Evolutionary conservation across 176 grass and related monocot genomes (phyloP), one percentile per base, ranked within the genome.

Genomic region (Oryza meridionalis): DNA sequence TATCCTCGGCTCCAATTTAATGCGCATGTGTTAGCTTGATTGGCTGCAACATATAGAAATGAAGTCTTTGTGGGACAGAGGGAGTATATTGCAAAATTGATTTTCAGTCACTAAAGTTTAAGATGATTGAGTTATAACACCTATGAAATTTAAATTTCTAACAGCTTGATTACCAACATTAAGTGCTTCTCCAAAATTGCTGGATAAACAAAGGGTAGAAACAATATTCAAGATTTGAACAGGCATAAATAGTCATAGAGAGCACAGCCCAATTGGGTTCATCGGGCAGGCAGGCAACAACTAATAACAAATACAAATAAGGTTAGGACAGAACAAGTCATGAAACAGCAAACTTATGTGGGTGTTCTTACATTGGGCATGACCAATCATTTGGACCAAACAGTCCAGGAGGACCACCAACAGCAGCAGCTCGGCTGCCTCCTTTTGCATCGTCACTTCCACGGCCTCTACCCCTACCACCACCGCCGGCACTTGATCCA

Each of bases 371-470:
- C 93, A 98, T 98, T 51, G 93, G 93, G 82, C 96, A 98, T 37
- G 96, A 3, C 96, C 93, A 98, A 79, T 98, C 96, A 90, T 98
- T 98, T 64, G 96, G 96, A 67, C 96, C 96, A 89, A 98, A 98
- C 49, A 98, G 86, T 6, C 96, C 96, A 51, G 96, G 90, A 69
- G 96, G 91, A 85, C 91, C 96, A 84, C 89, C 81, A 86, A 71
- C 89, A 84, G 92, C 62, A 88, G 62, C 75, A 88, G 90, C 70
- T 47, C 50, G 83, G 46, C 79, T 66, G 46, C 33, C 77, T 91
- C 87, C 90, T 69, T 26, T 83, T 77, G 76, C 67, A 27, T 86
- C 90, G 45, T 65, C 66, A 0, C 43, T 77, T 71, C 81, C 84
- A 35, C 84, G 87, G 15, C 86, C 89, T 90, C 92, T 91, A 81